phyloP scores from a whole-genome alignment of 208 protist genomes.

The Crithidia bombi region DNA sequence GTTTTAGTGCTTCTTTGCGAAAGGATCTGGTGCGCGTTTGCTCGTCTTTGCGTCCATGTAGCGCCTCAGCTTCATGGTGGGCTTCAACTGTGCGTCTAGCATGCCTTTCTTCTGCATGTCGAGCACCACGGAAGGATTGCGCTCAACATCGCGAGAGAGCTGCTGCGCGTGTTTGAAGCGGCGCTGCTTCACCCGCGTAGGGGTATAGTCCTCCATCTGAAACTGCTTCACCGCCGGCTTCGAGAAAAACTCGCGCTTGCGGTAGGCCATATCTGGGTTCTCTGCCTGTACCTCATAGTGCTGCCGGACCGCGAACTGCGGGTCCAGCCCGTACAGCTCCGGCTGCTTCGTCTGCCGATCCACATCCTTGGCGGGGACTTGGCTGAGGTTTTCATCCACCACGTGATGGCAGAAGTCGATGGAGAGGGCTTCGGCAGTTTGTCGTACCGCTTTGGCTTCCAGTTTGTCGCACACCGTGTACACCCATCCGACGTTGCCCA shows the following conservation, averaged over 20 bases:
- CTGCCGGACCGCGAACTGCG: constrained; percentile 79
- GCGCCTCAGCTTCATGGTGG: constrained; percentile 48
- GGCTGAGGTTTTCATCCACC: constrained; percentile 43
- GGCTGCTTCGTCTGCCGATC: constrained; percentile 72
- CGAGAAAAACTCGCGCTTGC: constrained; percentile 79
- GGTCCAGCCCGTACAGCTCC: constrained; percentile 79
- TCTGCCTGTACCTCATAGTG: constrained; percentile 82
- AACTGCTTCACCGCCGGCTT: constrained; percentile 64
- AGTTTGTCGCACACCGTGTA: constrained; percentile 75
- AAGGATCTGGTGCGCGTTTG: constrained; percentile 38
- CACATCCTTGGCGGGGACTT: constrained; percentile 40
- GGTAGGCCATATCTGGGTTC: constrained; percentile 74
- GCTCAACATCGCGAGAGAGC: constrained; percentile 59
- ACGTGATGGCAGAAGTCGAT: constrained; percentile 75
- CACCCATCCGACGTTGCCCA: constrained; percentile 87
- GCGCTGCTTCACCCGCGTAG: constrained; percentile 52
- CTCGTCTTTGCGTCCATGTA: constrained; percentile 51
- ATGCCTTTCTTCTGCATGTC: constrained; percentile 56
- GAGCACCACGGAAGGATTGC: constrained; percentile 55
- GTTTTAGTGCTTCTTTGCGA: constrained; percentile 15
- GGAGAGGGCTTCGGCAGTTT: constrained; percentile 60
- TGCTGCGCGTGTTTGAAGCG: constrained; percentile 58
- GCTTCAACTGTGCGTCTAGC: constrained; percentile 50
- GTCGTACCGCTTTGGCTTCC: constrained; percentile 56
- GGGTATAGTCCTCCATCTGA: constrained; percentile 86